Percentiles rank a stretch among this genome's conserved stretches.
These are phyloP conservation scores for Hymenoscyphus occultus DNA, from an alignment of 2,329 filamentous ascomycete genomes.

Conservation along the genomic window DNA sequence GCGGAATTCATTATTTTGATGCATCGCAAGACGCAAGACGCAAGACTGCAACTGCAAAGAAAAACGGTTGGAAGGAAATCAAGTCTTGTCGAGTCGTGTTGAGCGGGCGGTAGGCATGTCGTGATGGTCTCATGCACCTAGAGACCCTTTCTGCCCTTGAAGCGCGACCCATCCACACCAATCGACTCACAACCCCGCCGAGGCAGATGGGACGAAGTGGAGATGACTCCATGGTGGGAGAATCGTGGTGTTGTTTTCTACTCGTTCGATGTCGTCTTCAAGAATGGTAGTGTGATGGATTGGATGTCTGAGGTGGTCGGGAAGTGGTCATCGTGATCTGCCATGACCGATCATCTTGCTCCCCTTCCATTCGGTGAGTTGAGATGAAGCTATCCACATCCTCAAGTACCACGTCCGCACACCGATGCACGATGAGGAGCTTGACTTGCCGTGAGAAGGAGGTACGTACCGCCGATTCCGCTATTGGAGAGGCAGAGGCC, in stretches of 20 bases:
- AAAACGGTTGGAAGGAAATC: not conserved
- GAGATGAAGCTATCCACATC: not conserved
- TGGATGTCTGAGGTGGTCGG: not conserved
- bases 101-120: not conserved
- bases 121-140: conserved; percentile 21
- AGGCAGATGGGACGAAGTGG: not conserved
- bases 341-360: not conserved
- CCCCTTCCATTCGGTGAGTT: not conserved
- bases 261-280: not conserved
- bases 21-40: not conserved
- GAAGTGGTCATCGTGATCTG: not conserved
- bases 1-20: no score
- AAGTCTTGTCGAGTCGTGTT: not conserved
- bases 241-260: not conserved
- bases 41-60: no score
- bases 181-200: conserved; percentile 11
- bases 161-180: conserved; percentile 6
- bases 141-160: conserved; percentile 10
- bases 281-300: not conserved
- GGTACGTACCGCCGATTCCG: not conserved
- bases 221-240: not conserved
- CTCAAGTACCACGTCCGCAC: not conserved
- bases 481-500: not conserved
- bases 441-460: not conserved
- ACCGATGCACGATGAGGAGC: not conserved